phyloP scores from a whole-genome alignment of 179 eudicot species.

The Drosera spatulata region DNA sequence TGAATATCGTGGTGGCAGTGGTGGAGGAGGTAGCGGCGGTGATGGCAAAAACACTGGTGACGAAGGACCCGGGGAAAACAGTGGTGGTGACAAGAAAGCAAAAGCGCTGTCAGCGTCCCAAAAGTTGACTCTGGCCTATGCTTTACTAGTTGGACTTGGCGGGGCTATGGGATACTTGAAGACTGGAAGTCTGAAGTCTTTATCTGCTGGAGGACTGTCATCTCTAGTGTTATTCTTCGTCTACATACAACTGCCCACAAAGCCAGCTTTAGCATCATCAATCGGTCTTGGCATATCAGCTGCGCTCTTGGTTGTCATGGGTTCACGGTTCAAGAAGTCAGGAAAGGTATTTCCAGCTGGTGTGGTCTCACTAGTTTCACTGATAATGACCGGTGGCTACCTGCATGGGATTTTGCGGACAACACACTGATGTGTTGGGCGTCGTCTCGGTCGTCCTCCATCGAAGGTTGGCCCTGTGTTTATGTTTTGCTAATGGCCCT shows the following conservation, averaged over 20 bases:
- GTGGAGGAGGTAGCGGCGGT: slow-evolving; percentile 27
- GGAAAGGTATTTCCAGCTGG: slow-evolving; percentile 94
- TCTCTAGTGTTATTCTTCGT: slow-evolving; percentile 49
- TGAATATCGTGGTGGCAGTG: slow-evolving; percentile 27
- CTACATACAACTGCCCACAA: slow-evolving; percentile 63
- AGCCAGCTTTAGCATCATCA: slow-evolving; percentile 68
- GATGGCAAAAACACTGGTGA: slow-evolving; percentile 23
- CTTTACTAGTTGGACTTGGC: slow-evolving; percentile 71
- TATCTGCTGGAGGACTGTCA: slow-evolving; percentile 64
- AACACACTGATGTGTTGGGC: slow-evolving; percentile 30
- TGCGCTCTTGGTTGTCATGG: slow-evolving; percentile 84
- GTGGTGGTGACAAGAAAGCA: slow-evolving; percentile 19
- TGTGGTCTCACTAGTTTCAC: slow-evolving; percentile 68
- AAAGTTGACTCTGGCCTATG: slow-evolving; percentile 71
- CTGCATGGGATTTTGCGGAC: slow-evolving; percentile 67
- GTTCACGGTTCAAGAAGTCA: slow-evolving; percentile 67
- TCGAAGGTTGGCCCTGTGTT: background rate
- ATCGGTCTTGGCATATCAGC: slow-evolving; percentile 76
- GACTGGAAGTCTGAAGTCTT: slow-evolving; percentile 69
- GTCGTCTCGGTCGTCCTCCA: too few species aligned
- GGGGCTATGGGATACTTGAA: slow-evolving; percentile 78
- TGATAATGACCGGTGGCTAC: slow-evolving; percentile 83
- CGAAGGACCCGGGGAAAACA: slow-evolving; percentile 26
- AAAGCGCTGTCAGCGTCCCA: slow-evolving; percentile 71
- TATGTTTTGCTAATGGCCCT: background rate